A percentile compares a stretch with the other conserved stretches of the same genome.
Evolutionary conservation across 2,329 filamentous ascomycete genomes (phyloP).

Genomic region (Nectriaceae sp.): DNA sequence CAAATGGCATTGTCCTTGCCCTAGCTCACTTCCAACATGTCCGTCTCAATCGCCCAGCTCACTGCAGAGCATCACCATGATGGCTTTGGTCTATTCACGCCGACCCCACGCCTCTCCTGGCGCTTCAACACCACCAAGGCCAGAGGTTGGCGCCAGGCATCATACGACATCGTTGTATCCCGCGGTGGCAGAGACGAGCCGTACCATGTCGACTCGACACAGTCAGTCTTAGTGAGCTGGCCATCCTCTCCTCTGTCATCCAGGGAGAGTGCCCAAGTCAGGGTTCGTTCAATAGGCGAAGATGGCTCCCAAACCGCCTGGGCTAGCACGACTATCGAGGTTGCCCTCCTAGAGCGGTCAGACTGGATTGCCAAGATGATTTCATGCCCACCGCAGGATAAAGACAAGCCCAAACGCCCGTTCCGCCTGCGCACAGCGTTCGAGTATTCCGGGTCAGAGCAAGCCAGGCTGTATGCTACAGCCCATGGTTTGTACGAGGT

Average conservation of each 20-base stretch:
- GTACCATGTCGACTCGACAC: conserved; percentile 26
- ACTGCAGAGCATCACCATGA: conserved; percentile 17
- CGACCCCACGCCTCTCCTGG: conserved; percentile 19
- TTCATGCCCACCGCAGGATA: neutral
- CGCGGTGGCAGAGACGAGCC: conserved; percentile 17
- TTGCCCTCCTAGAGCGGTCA: conserved; percentile 28
- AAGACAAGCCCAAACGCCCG: neutral
- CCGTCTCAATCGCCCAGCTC: conserved; percentile 7
- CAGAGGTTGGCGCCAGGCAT: conserved; percentile 10
- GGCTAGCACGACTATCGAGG: conserved; percentile 27
- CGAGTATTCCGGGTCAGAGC: neutral
- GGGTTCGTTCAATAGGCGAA: conserved; percentile 33
- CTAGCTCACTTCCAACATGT: too few species aligned
- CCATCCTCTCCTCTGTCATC: conserved; percentile 34
- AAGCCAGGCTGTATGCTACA: conserved; percentile 46
- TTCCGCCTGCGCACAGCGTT: neutral
- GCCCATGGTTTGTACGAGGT: conserved; percentile 47
- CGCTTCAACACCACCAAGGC: conserved; percentile 4
- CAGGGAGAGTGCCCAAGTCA: conserved; percentile 29
- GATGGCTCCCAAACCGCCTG: conserved; percentile 5
- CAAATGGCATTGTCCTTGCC: too few species aligned
- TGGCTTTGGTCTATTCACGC: conserved; percentile 15
- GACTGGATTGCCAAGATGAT: conserved; percentile 29
- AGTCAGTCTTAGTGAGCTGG: conserved; percentile 45
- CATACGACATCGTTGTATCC: conserved; percentile 14